Base-by-base conservation (phyloP, 495 filamentous ascomycete genomes). In the Halenospora varia region DNA sequence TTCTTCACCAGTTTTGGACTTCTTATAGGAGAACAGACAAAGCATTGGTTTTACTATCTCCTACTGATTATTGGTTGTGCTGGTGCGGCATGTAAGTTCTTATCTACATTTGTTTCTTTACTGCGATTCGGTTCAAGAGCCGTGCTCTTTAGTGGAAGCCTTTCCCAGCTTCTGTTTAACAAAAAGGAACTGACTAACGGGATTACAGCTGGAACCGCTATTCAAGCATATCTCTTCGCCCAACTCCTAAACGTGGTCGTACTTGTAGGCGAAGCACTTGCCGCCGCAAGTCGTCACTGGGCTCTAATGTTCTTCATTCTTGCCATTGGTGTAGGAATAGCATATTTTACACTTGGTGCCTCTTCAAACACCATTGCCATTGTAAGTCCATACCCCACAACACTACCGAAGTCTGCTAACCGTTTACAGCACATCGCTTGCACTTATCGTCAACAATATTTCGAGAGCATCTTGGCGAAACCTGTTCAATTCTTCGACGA, bases 301-400 rank as follows among this genome's bases (percentile, higher is more conserved):
- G 77, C 82, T 15, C 61, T 87, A 25, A 86, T 86, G 79, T 87
- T 88, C 63, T 80, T 87, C 48, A 67, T 78, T 11, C 72, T 87
- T 0, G 82, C 81, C 18, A 63, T 78, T 3, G 76, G 71, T 41
- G 73, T 80, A 2, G 75, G 68, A 0, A 52, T 77, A 15, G 76
- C 73, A 55, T 87, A 85, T 57, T 76, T 75, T 49, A 60, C 71
- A 0, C 60, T 88, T 8, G 82, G 81, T 10, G 84, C 66, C 62
- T 70, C 77, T 11, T 73, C 81, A 2, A 82, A 75, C 2, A 71
- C 67, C 3, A 66, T 80, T 58, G 80, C 80, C 8, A 76, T 78
- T 65, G 73, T 78, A 65, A 63, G 69, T 70, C 25, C 17, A 46
- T 2, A 11, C 25, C 10, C 9, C 11, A 19, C 1, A 1, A 10